These are phyloP conservation scores for Boletus tylopilopsis DNA, from an alignment of 768 basidiomycete species.

Conservation along the genomic window DNA sequence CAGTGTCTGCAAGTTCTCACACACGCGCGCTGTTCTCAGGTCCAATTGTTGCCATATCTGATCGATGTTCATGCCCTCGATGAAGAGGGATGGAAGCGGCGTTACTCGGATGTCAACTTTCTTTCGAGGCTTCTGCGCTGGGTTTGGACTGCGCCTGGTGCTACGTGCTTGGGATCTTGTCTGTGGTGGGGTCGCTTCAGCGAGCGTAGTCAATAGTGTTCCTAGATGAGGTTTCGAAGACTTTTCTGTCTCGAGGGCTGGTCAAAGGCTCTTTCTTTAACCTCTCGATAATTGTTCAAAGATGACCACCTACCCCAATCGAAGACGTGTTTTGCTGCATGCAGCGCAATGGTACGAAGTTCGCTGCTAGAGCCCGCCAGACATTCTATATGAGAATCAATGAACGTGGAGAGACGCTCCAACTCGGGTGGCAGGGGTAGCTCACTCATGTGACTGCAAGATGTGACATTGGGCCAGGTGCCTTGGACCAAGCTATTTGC, in stretches of 20 bases:
- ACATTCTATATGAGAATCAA: slow-evolving; percentile 52
- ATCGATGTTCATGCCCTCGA: slow-evolving; percentile 76
- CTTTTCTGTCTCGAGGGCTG: slow-evolving; percentile 67
- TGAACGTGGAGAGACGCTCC: slow-evolving; percentile 45
- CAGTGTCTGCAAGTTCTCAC: slow-evolving; percentile 64
- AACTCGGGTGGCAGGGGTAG: slow-evolving; percentile 40
- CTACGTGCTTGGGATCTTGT: slow-evolving; percentile 64
- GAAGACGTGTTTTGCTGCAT: slow-evolving; percentile 72
- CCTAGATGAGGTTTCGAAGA: slow-evolving; percentile 61
- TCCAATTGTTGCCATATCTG: slow-evolving; percentile 96
- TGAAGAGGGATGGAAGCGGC: slow-evolving; percentile 70
- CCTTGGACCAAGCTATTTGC: slow-evolving; percentile 10
- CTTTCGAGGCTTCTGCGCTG: slow-evolving; percentile 30
- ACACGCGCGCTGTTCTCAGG: slow-evolving; percentile 66
- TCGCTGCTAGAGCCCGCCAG: slow-evolving; percentile 53
- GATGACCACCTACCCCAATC: slow-evolving; percentile 56
- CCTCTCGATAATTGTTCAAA: slow-evolving; percentile 1
- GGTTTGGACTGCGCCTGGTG: slow-evolving; percentile 41
- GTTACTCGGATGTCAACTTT: slow-evolving; percentile 48
- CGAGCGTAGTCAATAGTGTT: slow-evolving; percentile 63
- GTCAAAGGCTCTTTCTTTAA: background rate
- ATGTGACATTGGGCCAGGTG: background rate
- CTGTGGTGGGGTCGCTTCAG: slow-evolving; percentile 64
- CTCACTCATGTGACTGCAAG: slow-evolving; percentile 15
- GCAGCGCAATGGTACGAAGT: slow-evolving; percentile 54